These are phyloP conservation scores for Akanthomyces dipterigenus DNA, from an alignment of 2,329 filamentous ascomycete genomes.

Conservation along the genomic window DNA sequence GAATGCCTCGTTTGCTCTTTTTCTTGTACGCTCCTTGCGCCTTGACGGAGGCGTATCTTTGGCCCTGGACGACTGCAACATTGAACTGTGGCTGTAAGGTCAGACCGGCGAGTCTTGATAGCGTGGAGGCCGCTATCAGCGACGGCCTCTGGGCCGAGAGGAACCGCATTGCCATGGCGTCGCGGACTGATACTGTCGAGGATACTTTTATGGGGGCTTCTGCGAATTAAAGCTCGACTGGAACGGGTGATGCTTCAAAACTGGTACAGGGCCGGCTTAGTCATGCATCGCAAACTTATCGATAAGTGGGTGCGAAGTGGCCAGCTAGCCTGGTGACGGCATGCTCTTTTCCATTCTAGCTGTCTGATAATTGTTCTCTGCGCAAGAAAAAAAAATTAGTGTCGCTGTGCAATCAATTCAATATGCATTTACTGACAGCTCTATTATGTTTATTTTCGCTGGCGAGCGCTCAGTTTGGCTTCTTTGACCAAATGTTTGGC, in stretches of 20 bases:
- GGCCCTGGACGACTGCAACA: constrained; percentile 40
- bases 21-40: constrained; percentile 63
- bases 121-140: constrained; percentile 30
- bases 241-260: constrained; percentile 4
- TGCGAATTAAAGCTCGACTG: constrained; percentile 17
- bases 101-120: constrained; percentile 20
- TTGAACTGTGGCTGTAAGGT: constrained; percentile 24
- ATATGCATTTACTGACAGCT: constrained; percentile 27
- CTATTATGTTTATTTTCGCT: constrained; percentile 55
- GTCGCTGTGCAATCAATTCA: constrained; percentile 13
- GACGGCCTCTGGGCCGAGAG: constrained; percentile 40
- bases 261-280: constrained; percentile 13
- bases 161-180: constrained; percentile 35
- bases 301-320: constrained; percentile 16
- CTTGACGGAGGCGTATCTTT: constrained; percentile 53
- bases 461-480: constrained; percentile 74
- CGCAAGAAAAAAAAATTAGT: constrained; percentile 24
- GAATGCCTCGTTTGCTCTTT: constrained; percentile 50
- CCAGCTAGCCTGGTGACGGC: constrained; percentile 15
- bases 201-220: constrained; percentile 28
- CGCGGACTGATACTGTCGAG: constrained; percentile 18
- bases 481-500: constrained; percentile 97
- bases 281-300: constrained; percentile 13
- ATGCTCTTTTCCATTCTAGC: neutral
- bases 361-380: neutral